Conservation (phyloP, 352 stramenopile genomes). For the Phytophthora hibernalis region DNA sequence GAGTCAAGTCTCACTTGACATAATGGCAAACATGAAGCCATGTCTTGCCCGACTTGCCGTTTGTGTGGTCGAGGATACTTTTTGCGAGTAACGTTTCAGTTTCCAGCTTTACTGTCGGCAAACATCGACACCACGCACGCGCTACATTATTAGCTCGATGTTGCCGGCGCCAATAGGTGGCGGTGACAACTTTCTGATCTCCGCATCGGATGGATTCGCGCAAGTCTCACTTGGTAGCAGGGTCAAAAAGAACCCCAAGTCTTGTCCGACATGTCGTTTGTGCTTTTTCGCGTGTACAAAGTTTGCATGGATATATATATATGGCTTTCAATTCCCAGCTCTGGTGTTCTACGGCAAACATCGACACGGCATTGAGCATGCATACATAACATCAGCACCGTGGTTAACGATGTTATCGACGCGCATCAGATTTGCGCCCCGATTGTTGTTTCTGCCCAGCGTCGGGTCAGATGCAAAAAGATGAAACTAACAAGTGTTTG, state of each 20-base stretch:
- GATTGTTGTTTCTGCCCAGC: slow-evolving; percentile 19
- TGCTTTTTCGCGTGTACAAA: too few species aligned
- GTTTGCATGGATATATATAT: too few species aligned
- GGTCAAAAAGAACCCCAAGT: too few species aligned
- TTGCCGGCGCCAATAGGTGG: slow-evolving; percentile 4
- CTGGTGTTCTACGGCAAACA: too few species aligned
- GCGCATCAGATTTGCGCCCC: slow-evolving; percentile 5
- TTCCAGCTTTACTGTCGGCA: slow-evolving; percentile 11
- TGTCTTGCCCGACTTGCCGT: slow-evolving; percentile 1
- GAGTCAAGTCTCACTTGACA: slow-evolving; percentile 10
- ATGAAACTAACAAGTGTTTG: slow-evolving; percentile 17
- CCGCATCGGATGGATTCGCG: slow-evolving; percentile 22
- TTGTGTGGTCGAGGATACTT: slow-evolving; percentile 9
- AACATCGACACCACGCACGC: slow-evolving; percentile 1
- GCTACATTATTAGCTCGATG: neutral
- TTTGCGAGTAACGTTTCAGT: neutral
- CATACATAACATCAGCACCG: too few species aligned
- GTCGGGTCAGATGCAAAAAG: slow-evolving; percentile 30
- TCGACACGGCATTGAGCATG: too few species aligned
- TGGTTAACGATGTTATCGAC: too few species aligned
- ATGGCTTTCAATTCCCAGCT: too few species aligned
- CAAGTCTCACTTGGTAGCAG: too few species aligned
- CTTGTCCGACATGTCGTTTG: too few species aligned
- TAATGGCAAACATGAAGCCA: slow-evolving; percentile 13
- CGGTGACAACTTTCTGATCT: slow-evolving; percentile 26